A percentile compares a stretch with the other conserved stretches of the same genome.
These are phyloP conservation scores for Xylaria palmicola DNA, from an alignment of 495 filamentous ascomycete species.

Conservation along the genomic window DNA sequence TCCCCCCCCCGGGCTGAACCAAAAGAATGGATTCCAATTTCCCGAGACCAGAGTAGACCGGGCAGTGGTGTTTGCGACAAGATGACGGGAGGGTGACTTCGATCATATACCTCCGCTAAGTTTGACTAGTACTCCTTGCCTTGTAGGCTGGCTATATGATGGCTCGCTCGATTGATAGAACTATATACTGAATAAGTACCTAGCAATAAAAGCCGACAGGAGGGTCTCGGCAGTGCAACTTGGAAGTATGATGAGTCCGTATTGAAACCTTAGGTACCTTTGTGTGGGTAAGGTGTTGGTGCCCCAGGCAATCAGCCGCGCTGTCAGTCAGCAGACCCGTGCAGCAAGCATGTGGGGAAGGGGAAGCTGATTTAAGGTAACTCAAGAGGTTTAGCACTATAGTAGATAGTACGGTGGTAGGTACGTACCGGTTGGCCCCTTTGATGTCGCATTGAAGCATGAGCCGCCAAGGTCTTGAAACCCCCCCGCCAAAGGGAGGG, in stretches of 20 bases:
- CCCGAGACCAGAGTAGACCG: neutral
- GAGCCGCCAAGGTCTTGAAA: slow-evolving; percentile 9
- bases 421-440: no score
- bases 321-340: slow-evolving; percentile 1
- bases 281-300: neutral
- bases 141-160: no score
- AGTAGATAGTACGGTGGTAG: no score
- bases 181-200: no score
- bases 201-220: no score
- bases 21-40: neutral
- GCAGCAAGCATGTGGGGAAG: neutral
- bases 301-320: neutral
- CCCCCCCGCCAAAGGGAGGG: slow-evolving; percentile 2
- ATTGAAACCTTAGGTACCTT: neutral
- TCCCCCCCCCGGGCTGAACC: neutral
- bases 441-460: slow-evolving; percentile 11
- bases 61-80: neutral
- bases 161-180: no score
- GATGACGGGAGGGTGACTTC: neutral
- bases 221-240: no score
- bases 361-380: neutral
- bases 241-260: no score
- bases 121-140: neutral
- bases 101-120: neutral
- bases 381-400: no score